A percentile compares a stretch with the other conserved stretches of the same genome.
These are phyloP conservation scores for Gonapodya prolifera DNA, from an alignment of 192 early-diverging fungal species.

Conservation along the genomic window DNA sequence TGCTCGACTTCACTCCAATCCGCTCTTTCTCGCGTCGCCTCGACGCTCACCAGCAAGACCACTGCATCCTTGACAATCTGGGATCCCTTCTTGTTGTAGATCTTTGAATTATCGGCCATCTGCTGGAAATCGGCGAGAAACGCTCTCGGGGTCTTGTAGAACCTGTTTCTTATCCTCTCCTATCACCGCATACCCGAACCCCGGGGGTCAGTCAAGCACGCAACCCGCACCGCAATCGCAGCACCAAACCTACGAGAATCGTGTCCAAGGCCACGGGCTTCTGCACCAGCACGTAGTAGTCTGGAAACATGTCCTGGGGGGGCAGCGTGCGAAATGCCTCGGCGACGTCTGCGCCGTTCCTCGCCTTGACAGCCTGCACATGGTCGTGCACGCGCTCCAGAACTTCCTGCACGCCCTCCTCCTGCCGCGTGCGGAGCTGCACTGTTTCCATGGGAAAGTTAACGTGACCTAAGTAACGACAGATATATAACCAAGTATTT, in stretches of 20 bases:
- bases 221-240: too few species aligned
- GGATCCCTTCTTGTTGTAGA: slow-evolving; percentile 32
- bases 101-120: slow-evolving; percentile 34
- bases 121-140: slow-evolving; percentile 24
- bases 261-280: slow-evolving; percentile 63
- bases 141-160: not conserved
- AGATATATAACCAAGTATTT: too few species aligned
- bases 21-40: too few species aligned
- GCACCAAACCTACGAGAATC: slow-evolving; percentile 32
- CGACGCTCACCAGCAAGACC: not conserved
- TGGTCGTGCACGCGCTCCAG: not conserved
- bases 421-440: not conserved
- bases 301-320: slow-evolving; percentile 62
- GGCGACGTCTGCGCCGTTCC: not conserved
- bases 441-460: not conserved
- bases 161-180: slow-evolving; percentile 3
- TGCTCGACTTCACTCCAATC: too few species aligned
- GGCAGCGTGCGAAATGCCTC: slow-evolving; percentile 37
- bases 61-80: slow-evolving; percentile 30
- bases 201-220: too few species aligned
- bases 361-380: not conserved
- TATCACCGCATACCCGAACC: slow-evolving; percentile 14
- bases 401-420: not conserved
- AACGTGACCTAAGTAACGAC: too few species aligned
- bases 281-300: slow-evolving; percentile 76